phyloP scores from a whole-genome alignment of 139 green algal species.

The Tetradesmus obliquus region DNA sequence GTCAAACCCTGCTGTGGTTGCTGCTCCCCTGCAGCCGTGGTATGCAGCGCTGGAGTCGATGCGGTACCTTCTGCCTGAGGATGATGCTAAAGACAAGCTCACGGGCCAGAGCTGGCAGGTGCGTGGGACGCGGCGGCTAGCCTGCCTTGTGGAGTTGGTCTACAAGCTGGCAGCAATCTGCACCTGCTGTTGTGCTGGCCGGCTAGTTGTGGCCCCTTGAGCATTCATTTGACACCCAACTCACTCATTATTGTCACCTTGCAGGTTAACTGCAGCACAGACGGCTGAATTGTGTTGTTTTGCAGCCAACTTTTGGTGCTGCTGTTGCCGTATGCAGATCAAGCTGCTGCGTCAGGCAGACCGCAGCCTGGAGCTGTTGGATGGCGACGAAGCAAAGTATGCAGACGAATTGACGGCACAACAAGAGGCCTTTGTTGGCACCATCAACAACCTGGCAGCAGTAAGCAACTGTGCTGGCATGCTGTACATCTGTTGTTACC shows the following conservation, averaged over 20 bases:
- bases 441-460: constrained; percentile 56
- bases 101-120: constrained; percentile 51
- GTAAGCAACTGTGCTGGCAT: constrained; percentile 14
- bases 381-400: constrained; percentile 53
- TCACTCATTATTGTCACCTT: background rate
- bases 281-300: no score
- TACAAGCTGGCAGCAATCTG: no score
- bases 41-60: constrained; percentile 74
- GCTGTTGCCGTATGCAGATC: background rate
- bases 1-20: background rate
- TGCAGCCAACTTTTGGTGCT: background rate
- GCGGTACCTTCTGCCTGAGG: constrained; percentile 68
- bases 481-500: background rate
- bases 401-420: constrained; percentile 72
- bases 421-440: constrained; percentile 74
- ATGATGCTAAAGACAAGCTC: constrained; percentile 70
- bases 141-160: no score
- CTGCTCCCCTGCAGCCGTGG: constrained; percentile 66
- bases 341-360: constrained; percentile 59
- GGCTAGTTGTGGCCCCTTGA: no score
- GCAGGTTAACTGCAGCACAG: no score
- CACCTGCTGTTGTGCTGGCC: background rate
- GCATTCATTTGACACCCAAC: background rate
- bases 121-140: background rate
- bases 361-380: constrained; percentile 57